Conservation (phyloP, 139 green algal genomes). For the Haematococcus lacustris region DNA sequence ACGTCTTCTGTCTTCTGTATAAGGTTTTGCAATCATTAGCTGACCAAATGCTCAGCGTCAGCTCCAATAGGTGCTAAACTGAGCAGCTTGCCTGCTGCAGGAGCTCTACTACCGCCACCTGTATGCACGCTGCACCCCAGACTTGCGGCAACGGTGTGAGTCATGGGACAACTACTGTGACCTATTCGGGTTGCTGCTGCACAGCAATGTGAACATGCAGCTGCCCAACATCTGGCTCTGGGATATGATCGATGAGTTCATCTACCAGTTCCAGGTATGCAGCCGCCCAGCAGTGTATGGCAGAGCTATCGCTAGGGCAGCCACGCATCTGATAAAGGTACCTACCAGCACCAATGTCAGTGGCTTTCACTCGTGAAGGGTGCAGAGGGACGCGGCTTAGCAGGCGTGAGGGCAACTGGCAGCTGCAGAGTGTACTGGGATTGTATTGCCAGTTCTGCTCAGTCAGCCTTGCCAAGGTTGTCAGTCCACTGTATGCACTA, state of each 20-base stretch:
- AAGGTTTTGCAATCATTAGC: conserved; percentile 58
- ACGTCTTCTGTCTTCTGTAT: conserved; percentile 98
- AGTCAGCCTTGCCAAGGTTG: too few species aligned
- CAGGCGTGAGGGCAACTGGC: too few species aligned
- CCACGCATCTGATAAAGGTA: background rate
- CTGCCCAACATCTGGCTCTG: conserved; percentile 96
- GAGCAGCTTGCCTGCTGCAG: conserved; percentile 16
- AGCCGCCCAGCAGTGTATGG: background rate
- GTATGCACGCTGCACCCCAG: conserved; percentile 71
- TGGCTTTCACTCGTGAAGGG: too few species aligned
- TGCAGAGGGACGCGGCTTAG: too few species aligned
- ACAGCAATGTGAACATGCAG: conserved; percentile 95
- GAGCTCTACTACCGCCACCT: conserved; percentile 97
- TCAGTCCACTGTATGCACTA: too few species aligned
- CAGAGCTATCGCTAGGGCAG: background rate
- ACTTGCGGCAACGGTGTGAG: conserved; percentile 69
- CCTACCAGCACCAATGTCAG: background rate
- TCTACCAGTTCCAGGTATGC: conserved; percentile 79
- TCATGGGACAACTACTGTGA: conserved; percentile 94
- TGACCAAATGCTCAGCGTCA: background rate
- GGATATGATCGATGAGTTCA: conserved; percentile 99
- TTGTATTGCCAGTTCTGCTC: too few species aligned
- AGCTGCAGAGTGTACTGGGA: too few species aligned
- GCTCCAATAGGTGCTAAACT: background rate
- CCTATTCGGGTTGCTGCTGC: conserved; percentile 84